phyloP scores from a whole-genome alignment of 2,329 filamentous ascomycete species.

The Orbilia quercus region DNA sequence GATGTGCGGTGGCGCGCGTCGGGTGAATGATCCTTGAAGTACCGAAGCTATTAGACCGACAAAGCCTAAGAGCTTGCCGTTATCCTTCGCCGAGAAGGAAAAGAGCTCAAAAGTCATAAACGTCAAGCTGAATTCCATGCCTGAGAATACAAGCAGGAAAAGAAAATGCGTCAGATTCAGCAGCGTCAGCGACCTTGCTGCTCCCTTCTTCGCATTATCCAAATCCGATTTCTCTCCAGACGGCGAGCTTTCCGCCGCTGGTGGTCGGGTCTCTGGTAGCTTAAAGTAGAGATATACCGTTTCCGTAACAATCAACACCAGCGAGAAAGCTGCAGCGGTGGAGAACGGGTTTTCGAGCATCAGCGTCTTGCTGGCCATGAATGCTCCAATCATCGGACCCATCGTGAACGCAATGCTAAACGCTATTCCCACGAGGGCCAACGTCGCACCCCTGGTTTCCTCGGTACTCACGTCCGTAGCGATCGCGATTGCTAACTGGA shows the following conservation, averaged over 20 bases:
- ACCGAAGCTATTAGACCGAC: conserved; percentile 90
- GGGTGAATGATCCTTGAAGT: conserved; percentile 91
- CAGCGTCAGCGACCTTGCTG: conserved; percentile 65
- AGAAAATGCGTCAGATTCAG: conserved; percentile 87
- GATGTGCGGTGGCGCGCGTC: conserved; percentile 81
- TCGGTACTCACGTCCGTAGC: conserved; percentile 95
- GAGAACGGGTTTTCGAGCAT: conserved; percentile 90
- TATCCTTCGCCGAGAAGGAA: conserved; percentile 79
- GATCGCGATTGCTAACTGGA: conserved; percentile 95
- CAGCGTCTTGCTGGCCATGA: conserved; percentile 78
- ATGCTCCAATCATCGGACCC: conserved; percentile 90
- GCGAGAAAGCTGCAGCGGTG: conserved; percentile 86
- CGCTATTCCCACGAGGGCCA: conserved; percentile 95
- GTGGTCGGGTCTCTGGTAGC: conserved; percentile 87
- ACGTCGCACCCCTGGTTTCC: conserved; percentile 83
- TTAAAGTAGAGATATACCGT: conserved; percentile 85
- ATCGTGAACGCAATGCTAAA: conserved; percentile 98
- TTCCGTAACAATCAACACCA: conserved; percentile 85
- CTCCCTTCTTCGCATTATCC: conserved; percentile 20
- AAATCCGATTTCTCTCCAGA: conserved; percentile 57
- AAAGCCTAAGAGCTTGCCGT: conserved; percentile 86
- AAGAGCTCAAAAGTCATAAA: conserved; percentile 98
- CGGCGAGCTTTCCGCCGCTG: conserved; percentile 61
- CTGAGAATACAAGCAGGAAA: conserved; percentile 96
- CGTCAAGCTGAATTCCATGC: conserved; percentile 96